phyloP scores from a whole-genome alignment of 1,284 basidiomycete species.

The Gymnopus androsaceus region DNA sequence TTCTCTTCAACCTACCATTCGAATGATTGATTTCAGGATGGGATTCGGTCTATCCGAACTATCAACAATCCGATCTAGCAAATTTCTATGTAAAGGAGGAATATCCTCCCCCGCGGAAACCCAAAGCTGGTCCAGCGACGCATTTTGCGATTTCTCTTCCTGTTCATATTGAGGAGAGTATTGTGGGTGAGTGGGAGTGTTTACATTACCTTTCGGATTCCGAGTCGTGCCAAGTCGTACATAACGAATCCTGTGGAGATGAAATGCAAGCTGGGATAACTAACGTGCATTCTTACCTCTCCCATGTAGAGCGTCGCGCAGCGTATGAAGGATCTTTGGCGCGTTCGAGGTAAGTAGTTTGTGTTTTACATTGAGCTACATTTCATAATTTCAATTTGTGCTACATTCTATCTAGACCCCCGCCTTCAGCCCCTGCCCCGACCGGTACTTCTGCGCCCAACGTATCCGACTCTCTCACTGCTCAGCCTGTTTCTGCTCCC shows the following conservation, averaged over 20 bases:
- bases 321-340: background rate
- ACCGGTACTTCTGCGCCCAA: background rate
- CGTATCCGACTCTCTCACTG: background rate
- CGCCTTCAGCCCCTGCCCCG: background rate
- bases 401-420: background rate
- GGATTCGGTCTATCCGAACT: background rate
- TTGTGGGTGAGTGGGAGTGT: background rate
- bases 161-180: background rate
- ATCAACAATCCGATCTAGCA: background rate
- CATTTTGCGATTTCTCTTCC: background rate
- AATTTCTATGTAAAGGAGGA: background rate
- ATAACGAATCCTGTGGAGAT: background rate
- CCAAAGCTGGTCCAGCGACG: background rate
- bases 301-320: background rate
- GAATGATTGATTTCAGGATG: background rate
- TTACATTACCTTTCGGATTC: background rate
- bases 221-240: too few relatives aligned
- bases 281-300: background rate
- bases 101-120: conserved; percentile 3
- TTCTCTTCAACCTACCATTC: background rate
- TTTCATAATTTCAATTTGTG: background rate
- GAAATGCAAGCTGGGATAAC: too few relatives aligned
- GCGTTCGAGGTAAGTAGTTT: background rate
- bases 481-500: background rate
- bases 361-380: background rate